These are phyloP conservation scores for Brettanomyces nanus DNA, from an alignment of 805 yeast species.

Conservation along the genomic window DNA sequence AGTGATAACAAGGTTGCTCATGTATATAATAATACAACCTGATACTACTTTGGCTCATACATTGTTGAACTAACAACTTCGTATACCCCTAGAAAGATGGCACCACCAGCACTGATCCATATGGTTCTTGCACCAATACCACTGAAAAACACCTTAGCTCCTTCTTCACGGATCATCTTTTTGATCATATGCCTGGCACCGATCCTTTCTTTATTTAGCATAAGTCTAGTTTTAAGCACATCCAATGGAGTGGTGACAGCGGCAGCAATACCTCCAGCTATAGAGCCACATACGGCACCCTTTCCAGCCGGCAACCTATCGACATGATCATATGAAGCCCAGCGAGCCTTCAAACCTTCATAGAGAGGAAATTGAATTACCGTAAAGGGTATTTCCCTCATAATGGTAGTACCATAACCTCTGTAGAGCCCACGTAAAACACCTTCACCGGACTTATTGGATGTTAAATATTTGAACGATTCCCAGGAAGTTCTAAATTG, in stretches of 20 bases:
- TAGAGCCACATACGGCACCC: conserved; percentile 78
- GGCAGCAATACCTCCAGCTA: conserved; percentile 80
- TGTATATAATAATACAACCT: not conserved
- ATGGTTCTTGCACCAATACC: conserved; percentile 94
- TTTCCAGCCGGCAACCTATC: conserved; percentile 50
- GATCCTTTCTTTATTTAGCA: conserved; percentile 54
- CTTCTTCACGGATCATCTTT: conserved; percentile 62
- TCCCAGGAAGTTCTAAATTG: conserved; percentile 49
- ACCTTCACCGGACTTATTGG: conserved; percentile 72
- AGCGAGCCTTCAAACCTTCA: conserved; percentile 62
- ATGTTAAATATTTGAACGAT: conserved; percentile 55
- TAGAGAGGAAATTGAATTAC: conserved; percentile 92
- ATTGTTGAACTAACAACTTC: conserved; percentile 46
- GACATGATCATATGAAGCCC: conserved; percentile 37
- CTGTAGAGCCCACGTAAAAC: conserved; percentile 71
- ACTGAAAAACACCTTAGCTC: conserved; percentile 57
- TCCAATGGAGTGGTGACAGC: conserved; percentile 77
- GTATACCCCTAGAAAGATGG: conserved; percentile 90
- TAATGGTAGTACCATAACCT: conserved; percentile 88
- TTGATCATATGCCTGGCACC: conserved; percentile 40
- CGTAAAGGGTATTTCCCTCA: conserved; percentile 96
- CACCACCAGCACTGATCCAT: conserved; percentile 99
- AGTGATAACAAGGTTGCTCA: conserved; percentile 10
- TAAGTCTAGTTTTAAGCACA: conserved; percentile 73
- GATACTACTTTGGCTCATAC: no score